Conservation (phyloP, 2,329 filamentous ascomycete species). For the Aspergillus sojae region DNA sequence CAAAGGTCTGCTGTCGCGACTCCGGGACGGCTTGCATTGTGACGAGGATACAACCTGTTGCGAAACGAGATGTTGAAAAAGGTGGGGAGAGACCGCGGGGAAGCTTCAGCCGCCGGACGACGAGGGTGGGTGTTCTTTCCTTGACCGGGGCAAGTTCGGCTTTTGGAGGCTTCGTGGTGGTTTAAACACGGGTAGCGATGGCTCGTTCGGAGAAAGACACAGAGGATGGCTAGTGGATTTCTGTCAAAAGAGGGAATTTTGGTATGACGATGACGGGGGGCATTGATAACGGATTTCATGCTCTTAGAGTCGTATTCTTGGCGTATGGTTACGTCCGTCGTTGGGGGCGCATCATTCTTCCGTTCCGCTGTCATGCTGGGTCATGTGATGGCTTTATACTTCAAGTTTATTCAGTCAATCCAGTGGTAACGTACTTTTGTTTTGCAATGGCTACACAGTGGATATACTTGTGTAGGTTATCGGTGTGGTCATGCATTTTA, state of each 20-base stretch:
- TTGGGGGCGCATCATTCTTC: not conserved
- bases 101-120: conserved; percentile 2
- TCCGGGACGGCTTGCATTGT: conserved; percentile 67
- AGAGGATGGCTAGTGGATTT: not conserved
- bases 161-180: not conserved
- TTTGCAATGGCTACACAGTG: no score
- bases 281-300: not conserved
- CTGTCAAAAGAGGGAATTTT: not conserved
- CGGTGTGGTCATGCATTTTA: no score
- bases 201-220: not conserved
- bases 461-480: no score
- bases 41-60: conserved; percentile 4
- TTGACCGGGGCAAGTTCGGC: not conserved
- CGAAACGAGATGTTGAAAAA: not conserved
- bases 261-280: not conserved
- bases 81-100: conserved; percentile 13
- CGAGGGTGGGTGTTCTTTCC: not conserved
- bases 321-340: not conserved
- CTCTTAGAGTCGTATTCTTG: not conserved
- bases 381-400: not conserved
- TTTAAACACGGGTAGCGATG: not conserved
- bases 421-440: no score
- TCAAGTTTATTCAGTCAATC: no score
- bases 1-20: conserved; percentile 87
- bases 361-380: not conserved